Conservation (phyloP, 139 green algal species). For the Spirogloea muscicola region DNA sequence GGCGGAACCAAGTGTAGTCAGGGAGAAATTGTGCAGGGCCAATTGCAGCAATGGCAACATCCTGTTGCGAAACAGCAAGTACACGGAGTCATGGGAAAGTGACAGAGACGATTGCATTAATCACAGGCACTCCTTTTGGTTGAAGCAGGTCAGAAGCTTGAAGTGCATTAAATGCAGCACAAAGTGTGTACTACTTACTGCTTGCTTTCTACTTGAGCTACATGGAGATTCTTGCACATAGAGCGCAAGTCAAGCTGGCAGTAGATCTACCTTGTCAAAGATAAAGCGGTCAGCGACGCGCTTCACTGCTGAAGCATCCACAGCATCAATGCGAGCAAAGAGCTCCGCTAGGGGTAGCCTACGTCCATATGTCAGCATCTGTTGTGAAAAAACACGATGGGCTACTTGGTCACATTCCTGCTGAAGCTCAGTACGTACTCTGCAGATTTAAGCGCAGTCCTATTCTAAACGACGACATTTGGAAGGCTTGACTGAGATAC, state of each 20-base stretch:
- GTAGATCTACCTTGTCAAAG: slow-evolving; percentile 74
- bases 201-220: no score
- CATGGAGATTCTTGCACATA: no score
- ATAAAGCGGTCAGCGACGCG: slow-evolving; percentile 83
- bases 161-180: no score
- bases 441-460: background rate
- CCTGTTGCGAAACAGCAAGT: slow-evolving; percentile 28
- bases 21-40: slow-evolving; percentile 84
- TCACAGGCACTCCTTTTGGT: no score
- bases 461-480: background rate
- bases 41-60: slow-evolving; percentile 82
- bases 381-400: slow-evolving; percentile 46
- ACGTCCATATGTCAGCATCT: slow-evolving; percentile 91
- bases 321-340: slow-evolving; percentile 90
- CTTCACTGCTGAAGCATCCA: slow-evolving; percentile 78
- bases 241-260: no score
- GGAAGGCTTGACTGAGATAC: background rate
- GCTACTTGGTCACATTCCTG: background rate
- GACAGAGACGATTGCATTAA: no score
- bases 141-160: no score
- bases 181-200: no score
- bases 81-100: background rate
- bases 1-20: slow-evolving; percentile 94
- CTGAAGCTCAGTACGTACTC: background rate
- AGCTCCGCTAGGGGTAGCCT: slow-evolving; percentile 90